A percentile compares a stretch with the other conserved stretches of the same genome.
Evolutionary conservation across 768 basidiomycete genomes (phyloP).

Genomic region (Russula ochroleuca): DNA sequence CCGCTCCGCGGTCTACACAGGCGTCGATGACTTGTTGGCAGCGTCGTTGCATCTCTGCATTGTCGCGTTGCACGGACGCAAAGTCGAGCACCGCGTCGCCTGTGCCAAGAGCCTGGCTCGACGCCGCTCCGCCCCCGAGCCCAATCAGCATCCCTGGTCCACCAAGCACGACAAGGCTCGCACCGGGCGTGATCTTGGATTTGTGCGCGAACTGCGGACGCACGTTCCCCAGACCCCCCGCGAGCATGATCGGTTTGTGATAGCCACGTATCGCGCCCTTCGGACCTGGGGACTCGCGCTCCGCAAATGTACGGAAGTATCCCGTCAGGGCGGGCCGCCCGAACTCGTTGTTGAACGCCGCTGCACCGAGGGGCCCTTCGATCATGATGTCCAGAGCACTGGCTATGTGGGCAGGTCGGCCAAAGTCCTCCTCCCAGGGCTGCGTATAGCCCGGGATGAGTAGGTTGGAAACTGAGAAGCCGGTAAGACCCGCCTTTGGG

Average conservation of each 20-base stretch:
- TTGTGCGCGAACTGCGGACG: slow-evolving; percentile 80
- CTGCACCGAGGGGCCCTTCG: slow-evolving; percentile 90
- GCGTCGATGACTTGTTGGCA: slow-evolving; percentile 97
- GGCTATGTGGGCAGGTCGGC: slow-evolving; percentile 85
- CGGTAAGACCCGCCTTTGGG: slow-evolving; percentile 91
- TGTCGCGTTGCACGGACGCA: slow-evolving; percentile 95
- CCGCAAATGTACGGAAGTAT: slow-evolving; percentile 93
- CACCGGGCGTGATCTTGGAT: slow-evolving; percentile 66
- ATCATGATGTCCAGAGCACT: slow-evolving; percentile 96
- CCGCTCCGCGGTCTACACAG: slow-evolving; percentile 57
- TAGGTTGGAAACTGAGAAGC: slow-evolving; percentile 92
- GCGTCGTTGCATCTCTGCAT: slow-evolving; percentile 96
- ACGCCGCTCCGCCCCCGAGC: slow-evolving; percentile 93
- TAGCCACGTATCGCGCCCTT: slow-evolving; percentile 81
- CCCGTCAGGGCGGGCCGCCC: slow-evolving; percentile 89
- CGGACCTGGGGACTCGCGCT: slow-evolving; percentile 59
- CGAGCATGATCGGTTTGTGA: slow-evolving; percentile 99
- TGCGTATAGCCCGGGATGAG: slow-evolving; percentile 87
- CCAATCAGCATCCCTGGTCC: slow-evolving; percentile 97
- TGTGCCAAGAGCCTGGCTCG: slow-evolving; percentile 86
- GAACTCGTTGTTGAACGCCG: slow-evolving; percentile 98
- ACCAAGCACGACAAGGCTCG: slow-evolving; percentile 88
- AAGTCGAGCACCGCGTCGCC: slow-evolving; percentile 94
- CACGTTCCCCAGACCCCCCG: slow-evolving; percentile 94
- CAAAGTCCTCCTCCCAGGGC: slow-evolving; percentile 96